These are phyloP conservation scores for Coniochaeta sp. DNA, from an alignment of 2,329 filamentous ascomycete species.

Conservation along the genomic window DNA sequence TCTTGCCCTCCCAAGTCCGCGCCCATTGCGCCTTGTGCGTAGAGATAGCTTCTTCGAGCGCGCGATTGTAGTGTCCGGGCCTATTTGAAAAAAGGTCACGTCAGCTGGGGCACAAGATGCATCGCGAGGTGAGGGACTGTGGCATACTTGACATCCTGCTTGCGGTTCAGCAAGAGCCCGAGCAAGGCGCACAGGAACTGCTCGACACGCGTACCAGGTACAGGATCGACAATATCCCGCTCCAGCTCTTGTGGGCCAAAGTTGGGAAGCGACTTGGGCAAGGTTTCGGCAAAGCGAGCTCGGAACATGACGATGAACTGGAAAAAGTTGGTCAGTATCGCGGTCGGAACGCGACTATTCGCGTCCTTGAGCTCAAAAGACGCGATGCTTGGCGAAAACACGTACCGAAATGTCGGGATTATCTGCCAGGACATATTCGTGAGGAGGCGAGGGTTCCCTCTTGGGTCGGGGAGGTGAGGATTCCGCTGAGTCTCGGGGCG, in stretches of 20 bases:
- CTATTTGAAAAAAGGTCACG: conserved; percentile 38
- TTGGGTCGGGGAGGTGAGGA: conserved; percentile 64
- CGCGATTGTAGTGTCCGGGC: conserved; percentile 84
- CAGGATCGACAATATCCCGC: conserved; percentile 67
- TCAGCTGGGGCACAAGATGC: not conserved
- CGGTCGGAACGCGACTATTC: conserved; percentile 41
- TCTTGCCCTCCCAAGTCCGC: conserved; percentile 72
- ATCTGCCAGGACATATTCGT: conserved; percentile 84
- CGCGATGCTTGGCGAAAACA: conserved; percentile 35
- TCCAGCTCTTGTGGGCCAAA: conserved; percentile 96
- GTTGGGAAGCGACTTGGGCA: conserved; percentile 79
- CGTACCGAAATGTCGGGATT: conserved; percentile 88
- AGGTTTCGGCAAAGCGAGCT: conserved; percentile 82
- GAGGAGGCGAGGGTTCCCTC: conserved; percentile 78
- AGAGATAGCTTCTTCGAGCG: conserved; percentile 86
- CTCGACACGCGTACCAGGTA: conserved; percentile 80
- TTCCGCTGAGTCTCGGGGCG: conserved; percentile 38
- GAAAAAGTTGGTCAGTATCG: conserved; percentile 12
- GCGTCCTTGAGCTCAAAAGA: conserved; percentile 36
- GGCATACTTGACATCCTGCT: conserved; percentile 95
- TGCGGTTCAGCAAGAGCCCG: conserved; percentile 84
- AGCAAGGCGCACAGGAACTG: conserved; percentile 84
- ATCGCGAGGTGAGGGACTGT: not conserved
- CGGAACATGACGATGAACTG: conserved; percentile 99
- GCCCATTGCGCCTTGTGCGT: conserved; percentile 87